Conservation (phyloP, 345 rosid species). For the Jatropha curcas region DNA sequence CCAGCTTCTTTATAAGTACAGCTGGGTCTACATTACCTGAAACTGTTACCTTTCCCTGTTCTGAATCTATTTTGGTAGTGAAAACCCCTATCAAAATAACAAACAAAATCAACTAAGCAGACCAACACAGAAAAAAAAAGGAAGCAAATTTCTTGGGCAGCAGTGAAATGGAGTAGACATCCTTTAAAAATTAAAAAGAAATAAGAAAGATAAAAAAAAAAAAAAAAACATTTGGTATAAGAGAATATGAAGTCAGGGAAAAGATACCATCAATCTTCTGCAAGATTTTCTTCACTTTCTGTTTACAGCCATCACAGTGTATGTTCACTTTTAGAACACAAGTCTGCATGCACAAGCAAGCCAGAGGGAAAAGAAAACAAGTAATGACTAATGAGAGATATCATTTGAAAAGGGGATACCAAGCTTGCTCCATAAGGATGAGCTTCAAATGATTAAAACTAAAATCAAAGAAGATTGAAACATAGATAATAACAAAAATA, state of each 20-base stretch:
- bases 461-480: no score
- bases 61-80: slow-evolving; percentile 70
- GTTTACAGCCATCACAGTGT: slow-evolving; percentile 93
- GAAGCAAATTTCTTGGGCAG: not conserved
- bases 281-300: slow-evolving; percentile 87
- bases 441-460: not conserved
- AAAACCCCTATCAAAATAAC: slow-evolving; percentile 59
- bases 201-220: not conserved
- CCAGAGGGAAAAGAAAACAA: slow-evolving; percentile 12
- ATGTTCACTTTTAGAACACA: slow-evolving; percentile 93
- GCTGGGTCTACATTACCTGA: slow-evolving; percentile 70
- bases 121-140: not conserved
- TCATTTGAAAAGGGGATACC: not conserved
- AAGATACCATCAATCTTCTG: slow-evolving; percentile 84
- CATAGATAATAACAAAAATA: no score
- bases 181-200: not conserved
- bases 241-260: not conserved
- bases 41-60: slow-evolving; percentile 83
- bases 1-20: slow-evolving; percentile 78
- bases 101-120: slow-evolving; percentile 8
- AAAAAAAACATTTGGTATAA: not conserved
- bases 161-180: not conserved
- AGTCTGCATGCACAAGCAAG: slow-evolving; percentile 72
- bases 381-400: slow-evolving; percentile 14
- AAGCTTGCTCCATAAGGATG: not conserved